Percentiles rank a stretch among this genome's conserved stretches.
phyloP scores from a whole-genome alignment of 768 basidiomycete species.

The Clitopilus passeckerianus region DNA sequence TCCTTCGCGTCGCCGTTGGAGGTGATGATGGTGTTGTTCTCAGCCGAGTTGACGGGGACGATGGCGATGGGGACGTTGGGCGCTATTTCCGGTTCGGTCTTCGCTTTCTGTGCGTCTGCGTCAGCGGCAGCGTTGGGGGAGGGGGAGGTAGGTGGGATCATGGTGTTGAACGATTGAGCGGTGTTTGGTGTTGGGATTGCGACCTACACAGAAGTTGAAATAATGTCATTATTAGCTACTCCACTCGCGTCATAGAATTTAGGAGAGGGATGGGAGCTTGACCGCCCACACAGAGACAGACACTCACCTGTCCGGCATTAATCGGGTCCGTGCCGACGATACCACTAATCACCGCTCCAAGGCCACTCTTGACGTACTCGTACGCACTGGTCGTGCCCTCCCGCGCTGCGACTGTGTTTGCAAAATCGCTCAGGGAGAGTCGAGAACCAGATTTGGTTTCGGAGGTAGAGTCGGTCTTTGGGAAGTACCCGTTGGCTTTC shows the following conservation, averaged over 20 bases:
- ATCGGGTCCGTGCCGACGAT: constrained; percentile 31
- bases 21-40: constrained; percentile 26
- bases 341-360: constrained; percentile 28
- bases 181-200: constrained; percentile 23
- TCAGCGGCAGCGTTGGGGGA: too few relatives aligned
- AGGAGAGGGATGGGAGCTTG: too few relatives aligned
- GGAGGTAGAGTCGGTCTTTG: constrained; percentile 10
- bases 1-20: not conserved
- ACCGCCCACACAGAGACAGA: not conserved
- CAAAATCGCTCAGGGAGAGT: constrained; percentile 18
- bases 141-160: not conserved
- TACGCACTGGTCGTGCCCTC: constrained; percentile 33
- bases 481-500: not conserved
- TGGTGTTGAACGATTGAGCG: constrained; percentile 13
- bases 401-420: constrained; percentile 29
- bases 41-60: constrained; percentile 34
- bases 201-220: constrained; percentile 15
- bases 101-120: not conserved
- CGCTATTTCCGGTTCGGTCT: constrained; percentile 1
- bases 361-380: constrained; percentile 32
- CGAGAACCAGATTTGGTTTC: constrained; percentile 24
- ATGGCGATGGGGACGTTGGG: constrained; percentile 27
- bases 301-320: constrained; percentile 11
- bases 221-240: too few relatives aligned
- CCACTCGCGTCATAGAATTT: not conserved